Percentiles rank a stretch among this genome's conserved stretches.
These are phyloP conservation scores for Sporothrix mexicana DNA, from an alignment of 2,329 filamentous ascomycete genomes.

Conservation along the genomic window DNA sequence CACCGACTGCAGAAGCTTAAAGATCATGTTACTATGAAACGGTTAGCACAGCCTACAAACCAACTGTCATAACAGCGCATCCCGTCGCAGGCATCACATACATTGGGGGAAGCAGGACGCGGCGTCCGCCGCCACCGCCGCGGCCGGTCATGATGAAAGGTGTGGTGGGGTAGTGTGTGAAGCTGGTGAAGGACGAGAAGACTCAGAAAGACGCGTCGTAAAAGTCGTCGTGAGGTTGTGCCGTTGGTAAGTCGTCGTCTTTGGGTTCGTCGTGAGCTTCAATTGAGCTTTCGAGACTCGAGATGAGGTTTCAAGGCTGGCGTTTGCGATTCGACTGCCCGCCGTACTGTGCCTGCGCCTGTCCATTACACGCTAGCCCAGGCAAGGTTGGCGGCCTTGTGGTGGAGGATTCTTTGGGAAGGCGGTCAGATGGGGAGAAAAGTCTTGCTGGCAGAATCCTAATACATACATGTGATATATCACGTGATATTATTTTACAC, in stretches of 20 bases:
- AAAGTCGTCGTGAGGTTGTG: slow-evolving; percentile 1
- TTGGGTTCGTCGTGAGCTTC: not conserved
- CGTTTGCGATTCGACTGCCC: slow-evolving; percentile 2
- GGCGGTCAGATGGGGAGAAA: slow-evolving; percentile 31
- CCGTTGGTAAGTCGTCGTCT: not conserved
- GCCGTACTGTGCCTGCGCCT: not conserved
- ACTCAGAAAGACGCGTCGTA: not conserved
- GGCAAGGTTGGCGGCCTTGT: slow-evolving; percentile 14
- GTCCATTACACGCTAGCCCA: slow-evolving; percentile 19
- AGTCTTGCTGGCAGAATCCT: slow-evolving; percentile 18
- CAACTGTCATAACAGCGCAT: not conserved
- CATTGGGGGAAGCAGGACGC: slow-evolving; percentile 65
- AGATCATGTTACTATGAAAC: slow-evolving; percentile 72
- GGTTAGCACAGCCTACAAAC: not conserved
- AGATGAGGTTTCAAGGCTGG: slow-evolving; percentile 20
- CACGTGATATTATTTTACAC: not conserved
- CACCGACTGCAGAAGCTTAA: slow-evolving; percentile 78
- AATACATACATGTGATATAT: not conserved
- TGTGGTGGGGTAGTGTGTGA: not conserved
- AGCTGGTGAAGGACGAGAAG: not conserved
- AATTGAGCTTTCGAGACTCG: slow-evolving; percentile 15
- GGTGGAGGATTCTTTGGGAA: slow-evolving; percentile 22
- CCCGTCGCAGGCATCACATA: slow-evolving; percentile 29
- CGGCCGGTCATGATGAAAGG: slow-evolving; percentile 60
- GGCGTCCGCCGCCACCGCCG: slow-evolving; percentile 64